A percentile compares a stretch with the other conserved stretches of the same genome.
phyloP scores from a whole-genome alignment of 2,329 filamentous ascomycete species.

The Orbilia blumenaviensis region DNA sequence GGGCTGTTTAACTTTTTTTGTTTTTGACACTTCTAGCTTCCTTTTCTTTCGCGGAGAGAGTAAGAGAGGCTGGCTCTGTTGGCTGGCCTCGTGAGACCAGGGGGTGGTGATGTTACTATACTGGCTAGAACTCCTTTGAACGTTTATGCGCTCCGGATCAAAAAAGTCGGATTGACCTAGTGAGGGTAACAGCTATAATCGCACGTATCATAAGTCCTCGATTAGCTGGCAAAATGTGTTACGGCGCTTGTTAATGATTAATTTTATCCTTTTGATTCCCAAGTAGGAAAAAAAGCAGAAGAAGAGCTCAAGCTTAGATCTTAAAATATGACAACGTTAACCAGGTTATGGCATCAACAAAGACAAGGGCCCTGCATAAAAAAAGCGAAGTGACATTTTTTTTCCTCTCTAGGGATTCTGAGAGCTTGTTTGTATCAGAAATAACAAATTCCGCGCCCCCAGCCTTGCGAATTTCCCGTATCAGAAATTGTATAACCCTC shows the following conservation, averaged over 20 bases:
- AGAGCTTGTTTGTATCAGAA: too few species aligned
- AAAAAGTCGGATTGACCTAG: background rate
- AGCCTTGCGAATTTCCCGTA: slow-evolving; percentile 5
- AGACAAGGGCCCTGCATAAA: background rate
- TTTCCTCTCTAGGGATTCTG: too few species aligned
- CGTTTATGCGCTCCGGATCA: background rate
- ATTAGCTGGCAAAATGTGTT: background rate
- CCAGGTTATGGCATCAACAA: background rate
- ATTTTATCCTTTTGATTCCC: too few species aligned
- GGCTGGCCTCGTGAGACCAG: too few species aligned
- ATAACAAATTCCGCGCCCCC: background rate
- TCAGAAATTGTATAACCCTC: background rate
- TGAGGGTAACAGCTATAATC: background rate
- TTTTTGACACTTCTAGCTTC: too few species aligned
- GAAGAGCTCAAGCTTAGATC: background rate
- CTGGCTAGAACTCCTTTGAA: background rate
- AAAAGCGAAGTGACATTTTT: background rate
- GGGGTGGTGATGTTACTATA: too few species aligned
- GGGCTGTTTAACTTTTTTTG: too few species aligned
- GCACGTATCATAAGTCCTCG: background rate
- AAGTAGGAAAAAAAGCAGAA: too few species aligned
- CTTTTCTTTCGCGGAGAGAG: too few species aligned
- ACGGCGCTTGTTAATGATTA: too few species aligned
- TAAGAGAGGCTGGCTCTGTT: too few species aligned
- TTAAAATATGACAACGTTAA: slow-evolving; percentile 11